Evolutionary conservation across 2,329 filamentous ascomycete genomes (phyloP), one percentile per base, ranked within the genome.

Genomic region (Fusarium sulawesiense): DNA sequence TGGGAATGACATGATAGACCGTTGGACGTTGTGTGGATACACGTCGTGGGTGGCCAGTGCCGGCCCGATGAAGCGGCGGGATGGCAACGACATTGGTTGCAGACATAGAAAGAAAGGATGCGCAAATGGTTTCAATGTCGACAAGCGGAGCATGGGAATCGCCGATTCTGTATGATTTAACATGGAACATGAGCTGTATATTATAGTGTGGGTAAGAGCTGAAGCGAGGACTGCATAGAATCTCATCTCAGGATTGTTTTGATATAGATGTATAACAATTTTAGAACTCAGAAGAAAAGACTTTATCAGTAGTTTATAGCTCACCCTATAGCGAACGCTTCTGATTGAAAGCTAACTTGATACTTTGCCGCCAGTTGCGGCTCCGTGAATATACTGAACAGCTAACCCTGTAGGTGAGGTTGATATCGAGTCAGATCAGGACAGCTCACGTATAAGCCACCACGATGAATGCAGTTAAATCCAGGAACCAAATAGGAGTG

Each of bases 231-330:
- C 34, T 45, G 44, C 42, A 65, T 72, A 73, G 62, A 73, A 74
- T 70, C 72, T 66, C 72, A 66, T 68, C 67, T 74, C 63, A 62
- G 58, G 57, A 65, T 58, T 64, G 47, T 44, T 25, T 56, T 54
- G 44, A 45, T 30, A 40, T 48, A 45, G 37, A 71, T 59, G 61
- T 61, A 49, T 41, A 55, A 62, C 44, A 63, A 41, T 41, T 58
- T 49, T 54, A 45, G 46, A 54, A 40, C 34, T 48, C 61, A 61
- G 46, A 45, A 56, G 21, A 11, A 21, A 47, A 6, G 21, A 29
- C 6, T 10, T 25, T 44, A 25, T 11, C 34, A 37, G 18, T 3
- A 11, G 50, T 30, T 27, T 13, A 18, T 21, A 53, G n/a, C n/a
- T 20, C 25, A 27, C 23, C 44, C 32, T 63, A 45, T 56, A 51